phyloP scores from a whole-genome alignment of 2,329 filamentous ascomycete genomes.

The Fusarium pilosicola region DNA sequence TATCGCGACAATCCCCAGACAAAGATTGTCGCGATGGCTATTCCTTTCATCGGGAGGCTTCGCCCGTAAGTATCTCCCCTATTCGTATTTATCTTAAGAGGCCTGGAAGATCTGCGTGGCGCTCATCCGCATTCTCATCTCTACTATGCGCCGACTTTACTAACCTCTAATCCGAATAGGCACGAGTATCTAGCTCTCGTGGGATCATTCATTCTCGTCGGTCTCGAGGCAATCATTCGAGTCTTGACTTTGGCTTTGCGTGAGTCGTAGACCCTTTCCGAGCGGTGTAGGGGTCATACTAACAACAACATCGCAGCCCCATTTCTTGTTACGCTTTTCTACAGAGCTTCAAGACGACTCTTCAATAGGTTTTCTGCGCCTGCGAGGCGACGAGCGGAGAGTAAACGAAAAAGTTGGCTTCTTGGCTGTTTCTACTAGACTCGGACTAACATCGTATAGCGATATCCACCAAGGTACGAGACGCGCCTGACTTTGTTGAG shows the following conservation, averaged over 20 bases:
- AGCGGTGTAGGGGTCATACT: constrained; percentile 20
- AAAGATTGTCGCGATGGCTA: constrained; percentile 54
- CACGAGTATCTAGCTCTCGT: constrained; percentile 89
- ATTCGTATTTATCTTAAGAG: neutral
- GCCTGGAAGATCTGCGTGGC: constrained; percentile 1
- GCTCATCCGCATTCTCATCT: constrained; percentile 7
- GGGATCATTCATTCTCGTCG: constrained; percentile 83
- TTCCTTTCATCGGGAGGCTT: constrained; percentile 64
- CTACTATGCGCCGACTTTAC: constrained; percentile 15
- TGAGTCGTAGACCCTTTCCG: constrained; percentile 56
- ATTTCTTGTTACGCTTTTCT: constrained; percentile 83
- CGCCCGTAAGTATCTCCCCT: constrained; percentile 56
- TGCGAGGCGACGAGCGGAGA: constrained; percentile 73
- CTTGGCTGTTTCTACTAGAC: constrained; percentile 47
- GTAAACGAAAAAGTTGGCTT: constrained; percentile 70
- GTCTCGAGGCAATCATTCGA: constrained; percentile 83
- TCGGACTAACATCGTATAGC: constrained; percentile 67
- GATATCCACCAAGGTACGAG: constrained; percentile 79
- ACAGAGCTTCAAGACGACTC: constrained; percentile 80
- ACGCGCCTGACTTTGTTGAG: constrained; percentile 91
- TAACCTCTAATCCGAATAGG: constrained; percentile 54
- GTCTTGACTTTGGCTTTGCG: constrained; percentile 88
- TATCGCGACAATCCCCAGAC: constrained; percentile 3
- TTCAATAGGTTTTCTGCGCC: constrained; percentile 83
- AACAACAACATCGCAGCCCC: constrained; percentile 63